Evolutionary conservation across 176 grass and related monocot species (phyloP).

Genomic region (Oryza longistaminata): DNA sequence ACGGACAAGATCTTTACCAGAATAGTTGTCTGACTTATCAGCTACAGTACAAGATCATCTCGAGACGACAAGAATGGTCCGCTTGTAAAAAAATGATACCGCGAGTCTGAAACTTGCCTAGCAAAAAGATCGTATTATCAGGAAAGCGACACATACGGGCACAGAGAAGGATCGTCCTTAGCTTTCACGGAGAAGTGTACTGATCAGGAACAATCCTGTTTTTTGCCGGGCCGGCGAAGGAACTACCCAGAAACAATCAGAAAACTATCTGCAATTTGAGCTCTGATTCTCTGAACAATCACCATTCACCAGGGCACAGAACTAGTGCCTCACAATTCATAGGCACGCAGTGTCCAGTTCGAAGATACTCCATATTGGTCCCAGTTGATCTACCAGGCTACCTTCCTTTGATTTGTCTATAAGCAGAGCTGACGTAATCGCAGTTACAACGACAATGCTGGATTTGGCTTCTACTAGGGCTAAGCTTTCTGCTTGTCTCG

Average conservation of each 20-base stretch:
- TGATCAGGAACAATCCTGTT: not conserved
- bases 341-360: not conserved
- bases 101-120: not conserved
- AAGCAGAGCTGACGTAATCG: conserved; percentile 4
- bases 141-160: not conserved
- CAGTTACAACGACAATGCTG: not conserved
- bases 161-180: not conserved
- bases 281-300: not conserved
- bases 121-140: not conserved
- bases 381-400: not conserved
- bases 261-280: not conserved
- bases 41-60: not conserved
- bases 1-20: conserved; percentile 27
- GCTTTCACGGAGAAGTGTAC: not conserved
- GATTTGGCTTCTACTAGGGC: conserved; percentile 15
- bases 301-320: not conserved
- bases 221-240: too few species aligned
- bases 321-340: not conserved
- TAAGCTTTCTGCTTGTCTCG: conserved; percentile 22
- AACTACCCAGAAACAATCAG: not conserved
- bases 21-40: conserved; percentile 1
- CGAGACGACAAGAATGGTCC: not conserved
- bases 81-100: not conserved
- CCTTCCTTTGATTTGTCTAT: not conserved
- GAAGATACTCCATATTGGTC: not conserved